Percentiles rank a stretch among this genome's conserved stretches.
Conservation (phyloP, 305 asterid genomes). For the Ruellia speciosa region DNA sequence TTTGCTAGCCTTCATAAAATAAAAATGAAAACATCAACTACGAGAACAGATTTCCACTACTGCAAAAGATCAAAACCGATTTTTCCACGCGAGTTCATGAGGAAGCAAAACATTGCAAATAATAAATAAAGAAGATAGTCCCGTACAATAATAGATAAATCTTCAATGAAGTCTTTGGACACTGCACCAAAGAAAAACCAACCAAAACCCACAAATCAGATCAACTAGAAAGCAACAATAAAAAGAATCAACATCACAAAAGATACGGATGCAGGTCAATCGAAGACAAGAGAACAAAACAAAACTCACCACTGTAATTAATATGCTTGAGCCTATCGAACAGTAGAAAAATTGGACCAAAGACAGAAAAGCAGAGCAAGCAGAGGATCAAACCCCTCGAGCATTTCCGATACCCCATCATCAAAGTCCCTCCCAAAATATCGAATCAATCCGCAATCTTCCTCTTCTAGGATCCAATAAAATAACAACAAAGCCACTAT, state of each 20-base stretch:
- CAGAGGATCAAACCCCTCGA: conserved; percentile 83
- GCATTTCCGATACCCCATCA: conserved; percentile 50
- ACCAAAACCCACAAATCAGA: conserved; percentile 12
- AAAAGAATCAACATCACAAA: neutral
- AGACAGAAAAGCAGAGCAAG: conserved; percentile 54
- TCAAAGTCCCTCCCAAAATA: conserved; percentile 24
- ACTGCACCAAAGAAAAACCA: conserved; percentile 37
- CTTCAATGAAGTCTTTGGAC: conserved; percentile 49
- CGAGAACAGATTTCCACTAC: neutral
- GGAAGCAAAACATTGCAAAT: conserved; percentile 7
- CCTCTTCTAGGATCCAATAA: neutral
- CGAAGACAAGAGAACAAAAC: no score
- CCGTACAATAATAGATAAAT: conserved; percentile 70
- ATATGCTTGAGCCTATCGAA: conserved; percentile 44
- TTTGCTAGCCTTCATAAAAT: neutral
- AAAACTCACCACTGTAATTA: conserved; percentile 41
- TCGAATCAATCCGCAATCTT: conserved; percentile 25
- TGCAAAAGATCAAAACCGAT: conserved; percentile 1
- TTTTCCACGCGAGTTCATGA: conserved; percentile 12
- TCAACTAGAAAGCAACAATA: neutral
- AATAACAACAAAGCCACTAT: no score
- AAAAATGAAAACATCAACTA: no score
- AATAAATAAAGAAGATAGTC: conserved; percentile 16
- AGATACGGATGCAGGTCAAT: no score
- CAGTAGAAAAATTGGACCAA: conserved; percentile 53